Base-by-base conservation (phyloP, 345 rosid species). In the Boechera divaricarpa region DNA sequence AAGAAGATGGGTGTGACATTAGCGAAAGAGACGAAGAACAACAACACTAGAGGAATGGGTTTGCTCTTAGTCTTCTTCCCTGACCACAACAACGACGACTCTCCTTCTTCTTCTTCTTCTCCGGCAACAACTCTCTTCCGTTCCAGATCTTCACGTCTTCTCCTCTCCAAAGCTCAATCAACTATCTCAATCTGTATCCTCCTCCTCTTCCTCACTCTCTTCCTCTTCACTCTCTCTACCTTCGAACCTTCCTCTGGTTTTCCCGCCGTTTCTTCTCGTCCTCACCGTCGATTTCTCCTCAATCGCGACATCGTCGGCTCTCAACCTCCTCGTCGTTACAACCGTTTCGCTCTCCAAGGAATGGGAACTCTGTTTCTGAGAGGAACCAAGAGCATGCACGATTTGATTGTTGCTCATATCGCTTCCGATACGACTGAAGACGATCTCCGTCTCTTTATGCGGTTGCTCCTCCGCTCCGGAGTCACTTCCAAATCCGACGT, bases 151-250 rank as follows among this genome's bases (percentile, higher is more conserved):
- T 79, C 79, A 5, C 75, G 72, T 70, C 79, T 79, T 44, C 83
- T 92, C 24, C 81, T 88, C 52, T 67, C 83, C 29, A 92, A 85
- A 79, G 92, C 98, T 45, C 97, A 88, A 74, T 92, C 89, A 66
- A 95, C 97, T 4, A 84, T 95, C 72, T 90, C 98, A 6, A 83
- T 92, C 66, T 95, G 98, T 11, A 83, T 82, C 67, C 85, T 95
- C 68, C 78, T 92, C 6, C 79, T 95, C 56, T 81, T 87, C 74
- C 52, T 92, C 44, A 86, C 96, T 10, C 90, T 94, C 66, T 90
- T 92, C 47, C 83, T 92, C 79, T 94, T 94, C 79, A 83, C 97
- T 49, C 91, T 94, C 84, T 90, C 99, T 59, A 90, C 98, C 39
- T 90, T 94, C 77, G 98, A 94, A 21, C 93, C 92, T 65, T 64